These are phyloP conservation scores for Gnaphalium uliginosum DNA, from an alignment of 129 eudicot genomes.

Conservation along the genomic window DNA sequence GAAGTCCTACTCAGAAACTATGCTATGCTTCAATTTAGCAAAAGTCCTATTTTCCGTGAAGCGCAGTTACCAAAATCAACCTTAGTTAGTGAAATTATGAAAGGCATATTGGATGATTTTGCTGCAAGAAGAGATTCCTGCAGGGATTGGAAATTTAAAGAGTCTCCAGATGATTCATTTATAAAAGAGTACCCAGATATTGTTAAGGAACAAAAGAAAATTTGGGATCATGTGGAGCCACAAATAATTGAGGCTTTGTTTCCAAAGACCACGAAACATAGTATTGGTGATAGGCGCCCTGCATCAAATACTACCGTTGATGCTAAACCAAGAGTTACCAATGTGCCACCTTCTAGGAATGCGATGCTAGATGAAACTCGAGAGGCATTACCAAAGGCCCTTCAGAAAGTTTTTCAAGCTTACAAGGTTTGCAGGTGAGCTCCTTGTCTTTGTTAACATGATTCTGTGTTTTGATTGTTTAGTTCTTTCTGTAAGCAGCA, in stretches of 20 bases:
- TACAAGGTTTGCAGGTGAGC: slow-evolving; percentile 82
- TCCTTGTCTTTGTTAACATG: background rate
- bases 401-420: slow-evolving; percentile 55
- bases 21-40: slow-evolving; percentile 57
- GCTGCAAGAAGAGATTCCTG: slow-evolving; percentile 55
- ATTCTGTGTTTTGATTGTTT: background rate
- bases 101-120: slow-evolving; percentile 45
- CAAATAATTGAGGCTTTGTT: slow-evolving; percentile 13
- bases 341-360: slow-evolving; percentile 35
- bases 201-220: slow-evolving; percentile 50
- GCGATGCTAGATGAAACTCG: slow-evolving; percentile 59
- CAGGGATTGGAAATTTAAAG: slow-evolving; percentile 82
- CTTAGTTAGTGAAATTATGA: slow-evolving; percentile 25
- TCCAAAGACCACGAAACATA: slow-evolving; percentile 31
- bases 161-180: slow-evolving; percentile 53
- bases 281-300: slow-evolving; percentile 28
- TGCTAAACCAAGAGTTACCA: slow-evolving; percentile 36
- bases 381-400: slow-evolving; percentile 60
- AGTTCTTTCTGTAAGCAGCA: background rate
- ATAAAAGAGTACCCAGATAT: slow-evolving; percentile 50
- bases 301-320: slow-evolving; percentile 30
- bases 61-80: slow-evolving; percentile 38
- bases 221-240: slow-evolving; percentile 51
- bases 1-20: slow-evolving; percentile 54
- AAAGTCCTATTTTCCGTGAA: slow-evolving; percentile 40